A percentile compares a stretch with the other conserved stretches of the same genome.
Evolutionary conservation across 75 land plant genomes (phyloP).

Genomic region (Pseudotsuga menziesii): DNA sequence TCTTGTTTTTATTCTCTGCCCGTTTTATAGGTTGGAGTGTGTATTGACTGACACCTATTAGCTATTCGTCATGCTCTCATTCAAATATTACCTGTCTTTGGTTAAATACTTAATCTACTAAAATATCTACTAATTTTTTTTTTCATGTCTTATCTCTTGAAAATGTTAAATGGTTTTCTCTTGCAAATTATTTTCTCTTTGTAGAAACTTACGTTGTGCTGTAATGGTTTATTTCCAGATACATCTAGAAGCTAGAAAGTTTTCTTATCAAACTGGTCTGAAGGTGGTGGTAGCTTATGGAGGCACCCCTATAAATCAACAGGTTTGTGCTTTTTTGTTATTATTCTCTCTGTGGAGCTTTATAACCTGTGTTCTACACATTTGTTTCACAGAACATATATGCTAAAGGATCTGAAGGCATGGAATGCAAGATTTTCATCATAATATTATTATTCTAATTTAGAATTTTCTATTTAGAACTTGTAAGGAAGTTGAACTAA

Average conservation of each 20-base stretch:
- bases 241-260: slow-evolving; percentile 83
- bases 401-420: neutral
- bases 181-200: too few relatives aligned
- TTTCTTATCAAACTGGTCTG: slow-evolving; percentile 76
- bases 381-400: neutral
- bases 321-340: slow-evolving; percentile 36
- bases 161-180: too few relatives aligned
- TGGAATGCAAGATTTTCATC: neutral
- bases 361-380: neutral
- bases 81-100: too few relatives aligned
- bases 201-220: neutral
- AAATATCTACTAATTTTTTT: neutral
- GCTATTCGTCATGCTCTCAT: too few relatives aligned
- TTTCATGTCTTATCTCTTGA: too few relatives aligned
- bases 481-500: neutral
- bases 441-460: neutral
- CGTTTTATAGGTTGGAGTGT: too few relatives aligned
- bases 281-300: slow-evolving; percentile 80
- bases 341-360: neutral
- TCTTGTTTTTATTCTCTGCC: too few relatives aligned
- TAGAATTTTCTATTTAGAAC: neutral
- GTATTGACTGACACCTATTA: too few relatives aligned
- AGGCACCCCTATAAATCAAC: slow-evolving; percentile 64
- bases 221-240: slow-evolving; percentile 35
- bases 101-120: neutral